Evolutionary conservation across 352 stramenopile genomes (phyloP).

Genomic region (Phytophthora pistaciae): DNA sequence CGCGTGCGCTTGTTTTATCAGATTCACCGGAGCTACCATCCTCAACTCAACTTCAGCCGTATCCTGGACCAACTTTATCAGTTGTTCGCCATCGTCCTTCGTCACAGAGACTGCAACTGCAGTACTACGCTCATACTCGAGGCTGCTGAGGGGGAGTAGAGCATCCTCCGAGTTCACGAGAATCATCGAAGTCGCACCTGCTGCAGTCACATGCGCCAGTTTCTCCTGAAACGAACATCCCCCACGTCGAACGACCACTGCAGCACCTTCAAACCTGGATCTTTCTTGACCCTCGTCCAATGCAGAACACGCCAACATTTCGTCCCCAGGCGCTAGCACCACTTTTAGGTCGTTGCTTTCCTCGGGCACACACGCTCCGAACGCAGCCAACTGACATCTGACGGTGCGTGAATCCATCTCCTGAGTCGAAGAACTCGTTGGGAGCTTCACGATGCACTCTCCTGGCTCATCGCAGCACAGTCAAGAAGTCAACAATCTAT

Average conservation of each 20-base stretch:
- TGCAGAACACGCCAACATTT: slow-evolving; percentile 35
- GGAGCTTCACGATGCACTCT: slow-evolving; percentile 7
- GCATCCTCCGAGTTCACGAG: slow-evolving; percentile 51
- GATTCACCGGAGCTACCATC: background rate
- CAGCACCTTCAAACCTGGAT: slow-evolving; percentile 10
- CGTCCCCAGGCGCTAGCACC: slow-evolving; percentile 18
- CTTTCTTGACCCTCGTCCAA: background rate
- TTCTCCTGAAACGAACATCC: slow-evolving; percentile 55
- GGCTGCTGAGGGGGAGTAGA: slow-evolving; percentile 33
- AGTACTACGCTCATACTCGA: slow-evolving; percentile 25
- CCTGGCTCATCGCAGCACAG: slow-evolving; percentile 7
- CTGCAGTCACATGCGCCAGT: slow-evolving; percentile 28
- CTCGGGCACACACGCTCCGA: slow-evolving; percentile 37
- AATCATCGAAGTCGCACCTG: slow-evolving; percentile 37
- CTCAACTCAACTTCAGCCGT: background rate
- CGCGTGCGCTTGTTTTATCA: slow-evolving; percentile 31
- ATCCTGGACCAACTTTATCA: slow-evolving; percentile 25
- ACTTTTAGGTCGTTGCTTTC: slow-evolving; percentile 7
- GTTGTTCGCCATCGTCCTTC: slow-evolving; percentile 32
- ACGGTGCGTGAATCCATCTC: slow-evolving; percentile 9
- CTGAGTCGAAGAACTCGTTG: background rate
- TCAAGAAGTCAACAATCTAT: background rate
- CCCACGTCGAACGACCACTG: slow-evolving; percentile 46
- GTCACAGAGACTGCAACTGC: slow-evolving; percentile 38
- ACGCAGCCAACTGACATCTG: slow-evolving; percentile 42